Percentiles rank a stretch among this genome's conserved stretches.
Evolutionary conservation across 2,329 filamentous ascomycete genomes (phyloP).

Genomic region (Salinomyces thailandicus): DNA sequence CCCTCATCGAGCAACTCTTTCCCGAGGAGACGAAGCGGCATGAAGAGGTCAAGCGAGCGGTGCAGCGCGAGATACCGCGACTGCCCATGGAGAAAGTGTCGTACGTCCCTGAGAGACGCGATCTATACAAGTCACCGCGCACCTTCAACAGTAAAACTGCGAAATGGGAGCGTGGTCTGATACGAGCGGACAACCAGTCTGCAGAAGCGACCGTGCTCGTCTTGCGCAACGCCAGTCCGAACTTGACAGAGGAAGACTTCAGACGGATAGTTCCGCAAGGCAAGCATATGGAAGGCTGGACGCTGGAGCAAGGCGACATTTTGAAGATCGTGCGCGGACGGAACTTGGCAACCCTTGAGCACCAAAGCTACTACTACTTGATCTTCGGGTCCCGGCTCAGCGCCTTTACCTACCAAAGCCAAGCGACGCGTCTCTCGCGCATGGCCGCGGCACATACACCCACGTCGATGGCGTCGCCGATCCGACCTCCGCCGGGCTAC

Average conservation of each 20-base stretch:
- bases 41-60: constrained; percentile 10
- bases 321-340: constrained; percentile 51
- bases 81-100: constrained; percentile 20
- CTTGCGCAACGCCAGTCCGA: constrained; percentile 48
- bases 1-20: constrained; percentile 43
- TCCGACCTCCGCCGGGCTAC: constrained; percentile 34
- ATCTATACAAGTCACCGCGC: background rate
- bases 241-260: constrained; percentile 59
- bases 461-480: constrained; percentile 31
- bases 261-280: constrained; percentile 53
- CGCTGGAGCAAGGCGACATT: constrained; percentile 44
- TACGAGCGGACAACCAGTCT: background rate
- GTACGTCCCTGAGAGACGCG: background rate
- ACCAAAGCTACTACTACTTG: constrained; percentile 56
- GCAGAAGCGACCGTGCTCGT: constrained; percentile 36
- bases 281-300: constrained; percentile 57
- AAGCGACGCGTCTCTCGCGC: constrained; percentile 42
- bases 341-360: constrained; percentile 52
- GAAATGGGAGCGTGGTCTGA: background rate
- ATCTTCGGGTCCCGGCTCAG: constrained; percentile 53
- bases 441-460: constrained; percentile 36
- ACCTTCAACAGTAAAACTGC: too few species aligned
- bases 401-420: constrained; percentile 51
- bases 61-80: constrained; percentile 25
- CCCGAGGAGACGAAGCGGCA: constrained; percentile 38